A percentile compares a stretch with the other conserved stretches of the same genome.
phyloP scores from a whole-genome alignment of 768 basidiomycete genomes.

The Pulveroboletus sp. region DNA sequence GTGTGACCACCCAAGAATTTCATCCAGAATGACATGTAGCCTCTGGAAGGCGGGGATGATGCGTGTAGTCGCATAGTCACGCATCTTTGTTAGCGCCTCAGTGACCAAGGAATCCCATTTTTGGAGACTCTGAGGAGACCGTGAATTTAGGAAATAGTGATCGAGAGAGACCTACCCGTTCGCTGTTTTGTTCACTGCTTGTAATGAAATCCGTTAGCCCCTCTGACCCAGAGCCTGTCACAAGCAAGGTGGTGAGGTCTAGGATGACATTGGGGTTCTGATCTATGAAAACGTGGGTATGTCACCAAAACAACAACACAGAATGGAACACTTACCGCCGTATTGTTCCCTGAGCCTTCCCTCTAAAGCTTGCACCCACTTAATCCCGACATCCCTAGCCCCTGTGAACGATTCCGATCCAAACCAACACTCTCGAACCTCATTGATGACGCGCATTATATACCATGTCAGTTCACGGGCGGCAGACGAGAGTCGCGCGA shows the following conservation, averaged over 20 bases:
- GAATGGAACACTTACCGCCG: conserved; percentile 45
- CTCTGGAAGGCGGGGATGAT: conserved; percentile 74
- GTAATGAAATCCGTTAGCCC: conserved; percentile 69
- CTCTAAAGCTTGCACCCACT: conserved; percentile 66
- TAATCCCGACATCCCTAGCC: conserved; percentile 66
- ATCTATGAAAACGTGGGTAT: conserved; percentile 37
- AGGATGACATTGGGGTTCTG: conserved; percentile 58
- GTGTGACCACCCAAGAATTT: conserved; percentile 72
- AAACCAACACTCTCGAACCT: conserved; percentile 70
- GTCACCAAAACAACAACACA: conserved; percentile 9
- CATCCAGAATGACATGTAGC: conserved; percentile 68
- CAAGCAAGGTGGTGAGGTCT: conserved; percentile 66
- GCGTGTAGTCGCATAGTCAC: conserved; percentile 67
- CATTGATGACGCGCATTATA: conserved; percentile 60
- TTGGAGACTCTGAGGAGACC: conserved; percentile 54
- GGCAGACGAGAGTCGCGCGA: conserved; percentile 66
- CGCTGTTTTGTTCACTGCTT: conserved; percentile 75
- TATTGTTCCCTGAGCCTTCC: conserved; percentile 60
- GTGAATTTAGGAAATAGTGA: conserved; percentile 17
- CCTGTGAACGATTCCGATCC: conserved; percentile 63
- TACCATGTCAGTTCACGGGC: conserved; percentile 72
- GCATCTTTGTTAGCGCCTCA: conserved; percentile 66
- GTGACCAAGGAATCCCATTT: conserved; percentile 77
- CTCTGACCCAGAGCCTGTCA: conserved; percentile 69
- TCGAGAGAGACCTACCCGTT: conserved; percentile 50